phyloP scores from a whole-genome alignment of 305 asterid genomes.

The Nicotiana rustica region DNA sequence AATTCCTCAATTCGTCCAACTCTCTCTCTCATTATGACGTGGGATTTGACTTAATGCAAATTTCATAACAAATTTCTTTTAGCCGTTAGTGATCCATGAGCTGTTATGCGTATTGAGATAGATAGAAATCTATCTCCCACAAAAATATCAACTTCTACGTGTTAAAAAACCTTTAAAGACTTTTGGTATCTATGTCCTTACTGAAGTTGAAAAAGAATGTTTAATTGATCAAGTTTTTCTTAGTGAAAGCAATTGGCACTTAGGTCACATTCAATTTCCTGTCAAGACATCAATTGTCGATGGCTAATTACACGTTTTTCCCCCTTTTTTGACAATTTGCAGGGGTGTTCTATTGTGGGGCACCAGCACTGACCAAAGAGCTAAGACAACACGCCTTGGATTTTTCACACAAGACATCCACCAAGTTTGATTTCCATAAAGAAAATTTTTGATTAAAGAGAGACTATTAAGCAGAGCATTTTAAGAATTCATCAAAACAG shows the following conservation, averaged over 20 bases:
- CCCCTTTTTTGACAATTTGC: constrained; percentile 41
- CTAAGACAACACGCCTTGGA: constrained; percentile 75
- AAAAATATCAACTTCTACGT: not conserved
- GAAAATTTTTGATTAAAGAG: constrained; percentile 65
- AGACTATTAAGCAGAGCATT: not conserved
- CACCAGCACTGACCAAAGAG: constrained; percentile 82
- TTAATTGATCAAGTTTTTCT: not conserved
- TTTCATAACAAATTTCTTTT: no score
- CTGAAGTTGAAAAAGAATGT: not conserved
- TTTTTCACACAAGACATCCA: constrained; percentile 74
- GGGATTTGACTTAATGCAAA: no score
- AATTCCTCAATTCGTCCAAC: no score
- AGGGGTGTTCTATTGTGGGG: constrained; percentile 92
- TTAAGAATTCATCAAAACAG: not conserved
- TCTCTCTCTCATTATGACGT: no score
- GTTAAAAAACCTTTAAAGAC: not conserved
- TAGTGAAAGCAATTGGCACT: constrained; percentile 7
- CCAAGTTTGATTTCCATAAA: constrained; percentile 87
- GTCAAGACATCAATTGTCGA: not conserved
- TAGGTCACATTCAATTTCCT: not conserved
- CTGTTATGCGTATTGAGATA: no score
- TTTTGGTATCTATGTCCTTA: constrained; percentile 6
- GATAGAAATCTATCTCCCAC: not conserved
- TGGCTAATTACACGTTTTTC: constrained; percentile 1
- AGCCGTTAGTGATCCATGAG: no score